phyloP scores from a whole-genome alignment of 2,329 filamentous ascomycete species.

The Xylaria sp. region DNA sequence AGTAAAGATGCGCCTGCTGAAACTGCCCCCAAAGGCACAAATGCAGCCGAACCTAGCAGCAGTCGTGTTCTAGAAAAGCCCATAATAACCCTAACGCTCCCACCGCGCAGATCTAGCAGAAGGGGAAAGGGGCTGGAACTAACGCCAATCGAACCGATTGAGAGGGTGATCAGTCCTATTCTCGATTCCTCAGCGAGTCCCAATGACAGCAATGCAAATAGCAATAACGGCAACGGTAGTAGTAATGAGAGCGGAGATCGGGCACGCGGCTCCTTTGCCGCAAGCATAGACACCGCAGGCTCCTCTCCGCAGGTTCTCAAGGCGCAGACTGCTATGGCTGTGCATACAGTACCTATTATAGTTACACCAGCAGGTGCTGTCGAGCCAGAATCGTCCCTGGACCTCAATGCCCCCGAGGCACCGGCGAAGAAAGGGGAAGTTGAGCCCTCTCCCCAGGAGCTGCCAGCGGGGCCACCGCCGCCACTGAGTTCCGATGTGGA shows the following conservation, averaged over 20 bases:
- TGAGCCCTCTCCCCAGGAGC: constrained; percentile 30
- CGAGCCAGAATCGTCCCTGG: constrained; percentile 37
- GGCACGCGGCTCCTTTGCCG: constrained; percentile 46
- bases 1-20: not conserved
- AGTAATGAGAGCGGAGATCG: not conserved
- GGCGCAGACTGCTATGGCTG: constrained; percentile 50
- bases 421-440: constrained; percentile 21
- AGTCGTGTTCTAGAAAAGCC: constrained; percentile 4
- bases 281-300: constrained; percentile 50
- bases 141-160: not conserved
- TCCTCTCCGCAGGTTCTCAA: constrained; percentile 50
- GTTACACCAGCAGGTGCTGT: constrained; percentile 37
- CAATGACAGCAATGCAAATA: constrained; percentile 21
- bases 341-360: constrained; percentile 47
- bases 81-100: constrained; percentile 35
- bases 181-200: constrained; percentile 24
- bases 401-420: constrained; percentile 40
- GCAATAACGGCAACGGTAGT: constrained; percentile 12
- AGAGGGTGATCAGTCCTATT: not conserved
- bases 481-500: constrained; percentile 11
- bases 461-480: constrained; percentile 18
- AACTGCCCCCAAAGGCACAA: constrained; percentile 1
- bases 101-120: constrained; percentile 43
- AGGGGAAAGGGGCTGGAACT: constrained; percentile 20
- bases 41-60: not conserved